Conservation (phyloP, 169 alveolate genomes). For the Plasmodium reichenowi region DNA sequence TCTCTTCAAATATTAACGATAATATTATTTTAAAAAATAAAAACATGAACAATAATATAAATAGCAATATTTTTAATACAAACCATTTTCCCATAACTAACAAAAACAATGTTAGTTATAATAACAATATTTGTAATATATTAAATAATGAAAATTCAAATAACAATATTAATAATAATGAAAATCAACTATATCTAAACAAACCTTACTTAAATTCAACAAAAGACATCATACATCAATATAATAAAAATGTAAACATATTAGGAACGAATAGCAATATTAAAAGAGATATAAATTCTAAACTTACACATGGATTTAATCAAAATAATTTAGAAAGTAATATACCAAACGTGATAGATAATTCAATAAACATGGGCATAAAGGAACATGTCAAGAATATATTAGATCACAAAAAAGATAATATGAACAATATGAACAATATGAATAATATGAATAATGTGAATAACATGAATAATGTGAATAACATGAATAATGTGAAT, state of each 20-base stretch:
- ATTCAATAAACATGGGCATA: neutral
- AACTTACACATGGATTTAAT: neutral
- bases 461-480: too few relatives aligned
- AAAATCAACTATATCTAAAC: conserved; percentile 14
- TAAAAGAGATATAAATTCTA: conserved; percentile 8
- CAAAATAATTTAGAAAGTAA: conserved; percentile 25
- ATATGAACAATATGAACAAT: neutral
- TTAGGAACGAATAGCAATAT: conserved; percentile 13
- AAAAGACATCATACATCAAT: conserved; percentile 7
- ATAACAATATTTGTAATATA: conserved; percentile 6
- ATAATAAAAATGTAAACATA: conserved; percentile 9
- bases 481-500: too few relatives aligned
- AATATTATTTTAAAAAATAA: conserved; percentile 20
- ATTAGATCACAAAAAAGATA: neutral
- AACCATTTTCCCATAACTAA: conserved; percentile 16
- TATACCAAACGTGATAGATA: conserved; percentile 6
- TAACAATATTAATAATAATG: neutral
- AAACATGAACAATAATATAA: conserved; percentile 29
- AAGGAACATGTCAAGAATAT: conserved; percentile 1
- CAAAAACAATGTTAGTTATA: conserved; percentile 3
- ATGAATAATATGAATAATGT: neutral
- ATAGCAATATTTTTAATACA: conserved; percentile 1
- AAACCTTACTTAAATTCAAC: conserved; percentile 10
- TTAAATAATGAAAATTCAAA: conserved; percentile 20
- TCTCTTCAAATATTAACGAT: conserved; percentile 13